phyloP scores from a whole-genome alignment of 352 stramenopile genomes.

The Phytophthora fragariaefolia region DNA sequence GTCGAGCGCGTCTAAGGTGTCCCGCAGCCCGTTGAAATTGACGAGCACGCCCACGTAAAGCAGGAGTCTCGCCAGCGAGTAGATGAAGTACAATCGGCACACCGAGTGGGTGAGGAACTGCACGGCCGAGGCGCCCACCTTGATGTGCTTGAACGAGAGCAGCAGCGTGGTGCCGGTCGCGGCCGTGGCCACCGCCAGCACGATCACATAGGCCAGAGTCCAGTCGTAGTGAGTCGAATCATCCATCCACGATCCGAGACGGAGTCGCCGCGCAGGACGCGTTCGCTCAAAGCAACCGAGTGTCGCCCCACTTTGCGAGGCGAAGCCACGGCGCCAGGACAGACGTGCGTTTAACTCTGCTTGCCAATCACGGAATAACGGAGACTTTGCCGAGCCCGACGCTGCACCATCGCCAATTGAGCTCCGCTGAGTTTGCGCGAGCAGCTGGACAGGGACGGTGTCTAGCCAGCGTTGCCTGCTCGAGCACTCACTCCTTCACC shows the following conservation, averaged over 20 bases:
- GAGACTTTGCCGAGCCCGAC: constrained; percentile 8
- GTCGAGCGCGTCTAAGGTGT: constrained; percentile 51
- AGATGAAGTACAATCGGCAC: constrained; percentile 69
- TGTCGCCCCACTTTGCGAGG: not conserved
- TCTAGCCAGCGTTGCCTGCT: constrained; percentile 25
- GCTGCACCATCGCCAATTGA: constrained; percentile 37
- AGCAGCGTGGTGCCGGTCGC: constrained; percentile 55
- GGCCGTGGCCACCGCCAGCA: constrained; percentile 53
- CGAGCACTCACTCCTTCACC: constrained; percentile 9
- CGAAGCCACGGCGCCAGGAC: not conserved
- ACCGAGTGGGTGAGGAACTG: constrained; percentile 78
- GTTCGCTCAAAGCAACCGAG: constrained; percentile 17
- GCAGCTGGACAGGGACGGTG: constrained; percentile 25
- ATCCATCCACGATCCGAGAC: constrained; percentile 48
- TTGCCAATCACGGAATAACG: constrained; percentile 35
- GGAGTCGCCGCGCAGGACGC: constrained; percentile 17
- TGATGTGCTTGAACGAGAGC: constrained; percentile 70
- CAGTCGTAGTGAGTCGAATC: constrained; percentile 56
- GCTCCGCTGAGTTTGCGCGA: constrained; percentile 30
- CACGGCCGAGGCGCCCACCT: constrained; percentile 62
- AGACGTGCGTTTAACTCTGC: constrained; percentile 3
- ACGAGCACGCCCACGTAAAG: constrained; percentile 64
- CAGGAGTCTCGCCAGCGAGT: constrained; percentile 53
- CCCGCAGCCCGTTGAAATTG: constrained; percentile 57
- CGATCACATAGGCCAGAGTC: constrained; percentile 64